Conservation (phyloP, 495 filamentous ascomycete genomes). For the Xylaria intraflava region DNA sequence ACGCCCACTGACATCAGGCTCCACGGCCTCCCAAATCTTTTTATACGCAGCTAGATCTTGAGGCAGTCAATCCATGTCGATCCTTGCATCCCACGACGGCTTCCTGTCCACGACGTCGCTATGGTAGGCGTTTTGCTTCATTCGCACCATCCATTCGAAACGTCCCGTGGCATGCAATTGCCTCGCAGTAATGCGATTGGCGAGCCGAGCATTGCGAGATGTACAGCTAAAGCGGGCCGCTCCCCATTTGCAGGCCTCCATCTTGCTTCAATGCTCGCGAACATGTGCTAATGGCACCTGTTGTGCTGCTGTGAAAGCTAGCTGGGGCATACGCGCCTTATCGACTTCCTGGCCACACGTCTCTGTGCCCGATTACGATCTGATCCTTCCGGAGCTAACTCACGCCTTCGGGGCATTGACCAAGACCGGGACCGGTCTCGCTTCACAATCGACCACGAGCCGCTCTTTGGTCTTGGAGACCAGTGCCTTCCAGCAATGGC, state of each 20-base stretch:
- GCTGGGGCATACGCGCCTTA: neutral
- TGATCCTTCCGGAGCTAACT: slow-evolving; percentile 5
- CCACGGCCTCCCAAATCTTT: neutral
- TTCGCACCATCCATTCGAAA: neutral
- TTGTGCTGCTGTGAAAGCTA: neutral
- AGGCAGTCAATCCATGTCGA: neutral
- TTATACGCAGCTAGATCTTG: too few relatives aligned
- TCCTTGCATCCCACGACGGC: slow-evolving; percentile 1
- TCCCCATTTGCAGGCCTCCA: slow-evolving; percentile 12
- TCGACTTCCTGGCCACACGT: neutral
- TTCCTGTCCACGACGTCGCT: neutral
- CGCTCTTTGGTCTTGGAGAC: slow-evolving; percentile 14
- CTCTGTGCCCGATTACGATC: neutral
- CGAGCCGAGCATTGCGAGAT: slow-evolving; percentile 21
- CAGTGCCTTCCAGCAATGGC: slow-evolving; percentile 18
- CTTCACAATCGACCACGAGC: slow-evolving; percentile 2
- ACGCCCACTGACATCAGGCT: too few relatives aligned
- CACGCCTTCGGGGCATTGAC: neutral
- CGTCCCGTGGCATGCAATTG: slow-evolving; percentile 15
- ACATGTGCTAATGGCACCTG: neutral
- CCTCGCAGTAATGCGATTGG: slow-evolving; percentile 27
- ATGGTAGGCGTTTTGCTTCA: neutral
- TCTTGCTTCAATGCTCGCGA: slow-evolving; percentile 3
- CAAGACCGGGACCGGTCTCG: neutral
- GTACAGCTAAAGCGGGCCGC: slow-evolving; percentile 19